Conservation (phyloP, 441 rosid species). For the Adansonia rubrostipa region DNA sequence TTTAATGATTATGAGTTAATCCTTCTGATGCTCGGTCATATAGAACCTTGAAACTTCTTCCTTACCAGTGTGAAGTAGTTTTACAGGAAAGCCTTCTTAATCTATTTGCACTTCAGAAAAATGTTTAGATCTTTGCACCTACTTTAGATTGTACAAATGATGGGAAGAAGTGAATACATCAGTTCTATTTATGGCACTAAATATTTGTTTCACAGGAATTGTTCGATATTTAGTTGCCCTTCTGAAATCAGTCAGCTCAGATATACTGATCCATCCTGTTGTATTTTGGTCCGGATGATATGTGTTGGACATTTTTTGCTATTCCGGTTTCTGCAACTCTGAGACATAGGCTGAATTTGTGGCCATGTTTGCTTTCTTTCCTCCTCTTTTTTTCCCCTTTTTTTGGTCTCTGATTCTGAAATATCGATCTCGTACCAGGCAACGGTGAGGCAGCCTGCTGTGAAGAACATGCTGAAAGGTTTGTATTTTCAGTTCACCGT, state of each 20-base stretch:
- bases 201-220: neutral
- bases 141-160: neutral
- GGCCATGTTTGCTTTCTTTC: neutral
- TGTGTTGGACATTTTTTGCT: neutral
- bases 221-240: neutral
- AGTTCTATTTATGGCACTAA: neutral
- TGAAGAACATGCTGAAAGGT: conserved; percentile 81
- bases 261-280: neutral
- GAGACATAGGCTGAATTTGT: neutral
- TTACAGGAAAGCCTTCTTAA: neutral
- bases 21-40: neutral
- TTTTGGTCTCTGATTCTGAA: neutral
- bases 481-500: conserved; percentile 79
- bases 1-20: neutral
- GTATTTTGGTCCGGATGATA: neutral
- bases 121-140: neutral
- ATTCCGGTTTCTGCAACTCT: neutral
- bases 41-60: neutral
- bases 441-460: conserved; percentile 79
- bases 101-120: neutral
- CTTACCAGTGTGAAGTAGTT: neutral
- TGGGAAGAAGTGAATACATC: neutral
- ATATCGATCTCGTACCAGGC: conserved; percentile 53
- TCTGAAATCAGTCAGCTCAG: neutral
- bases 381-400: neutral